Evolutionary conservation across 1,284 basidiomycete species (phyloP), one percentile per base, ranked within the genome.

Genomic region (Cryptococcus jaspeensis): DNA sequence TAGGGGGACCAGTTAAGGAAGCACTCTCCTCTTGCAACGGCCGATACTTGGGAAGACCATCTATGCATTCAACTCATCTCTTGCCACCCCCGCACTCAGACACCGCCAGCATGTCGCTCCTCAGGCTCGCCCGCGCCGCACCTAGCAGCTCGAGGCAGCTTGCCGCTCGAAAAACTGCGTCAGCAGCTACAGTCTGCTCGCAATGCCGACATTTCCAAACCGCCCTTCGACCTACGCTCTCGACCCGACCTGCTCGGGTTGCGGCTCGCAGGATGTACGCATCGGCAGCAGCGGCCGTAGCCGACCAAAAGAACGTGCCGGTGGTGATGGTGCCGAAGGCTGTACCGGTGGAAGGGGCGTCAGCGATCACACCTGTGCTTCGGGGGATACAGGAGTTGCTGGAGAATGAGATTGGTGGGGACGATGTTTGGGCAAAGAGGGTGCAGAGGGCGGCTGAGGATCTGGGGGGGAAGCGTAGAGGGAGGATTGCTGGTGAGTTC

Each of bases 351-450:
- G n/a, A 23, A 32, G 63, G 60, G 22, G 53, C 55, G 22, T 48
- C 39, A 12, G 13, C 9, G n/a, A 22, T 49, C 13, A 6, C 38
- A 16, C 35, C 49, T 7, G 25, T 50, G 6, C 50, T 65, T 9
- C 20, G 53, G 41, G 55, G 58, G 20, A 50, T 69, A n/a, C 57
- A 51, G n/a, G 50, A 54, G 3, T n/a, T 75, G 18, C 61, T 75
- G 3, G 59, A 64, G 15, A 59, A 62, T 23, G 70, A 74, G 23
- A 61, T 77, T 28, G 74, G 74, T 18, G 75, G 74, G 9, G 63
- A 64, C 9, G 59, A 62, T 22, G 52, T 59, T 18, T 77, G 73
- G 74, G 57, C 58, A 8, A 50, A 56, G 23, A 58, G 70, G 12
- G 52, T 73, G 1, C 52, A 55, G 16, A 43, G 52, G 5, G 66